Conservation (phyloP, 129 eudicot species). For the Gnaphalium uliginosum region DNA sequence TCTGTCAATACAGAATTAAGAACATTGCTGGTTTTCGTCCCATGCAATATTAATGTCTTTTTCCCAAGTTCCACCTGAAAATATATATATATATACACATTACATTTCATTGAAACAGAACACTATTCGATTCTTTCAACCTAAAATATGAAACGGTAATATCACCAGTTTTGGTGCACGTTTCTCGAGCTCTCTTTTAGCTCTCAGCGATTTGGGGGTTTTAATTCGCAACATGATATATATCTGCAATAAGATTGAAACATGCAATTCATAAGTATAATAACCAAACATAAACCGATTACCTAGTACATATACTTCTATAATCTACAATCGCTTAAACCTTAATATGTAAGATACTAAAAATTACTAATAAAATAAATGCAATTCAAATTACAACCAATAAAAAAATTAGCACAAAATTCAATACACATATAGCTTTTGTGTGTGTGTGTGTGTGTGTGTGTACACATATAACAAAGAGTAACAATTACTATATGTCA, state of each 20-base stretch:
- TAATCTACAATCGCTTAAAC: no score
- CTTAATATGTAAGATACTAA: no score
- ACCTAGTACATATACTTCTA: no score
- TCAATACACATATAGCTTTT: no score
- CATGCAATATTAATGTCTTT: slow-evolving; percentile 84
- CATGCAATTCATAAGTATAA: slow-evolving; percentile 9
- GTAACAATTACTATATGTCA: no score
- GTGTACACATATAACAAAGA: no score
- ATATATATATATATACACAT: background rate
- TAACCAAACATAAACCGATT: background rate
- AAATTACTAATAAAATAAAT: no score
- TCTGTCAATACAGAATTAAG: slow-evolving; percentile 72
- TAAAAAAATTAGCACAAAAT: no score
- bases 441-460: no score
- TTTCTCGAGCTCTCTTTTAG: slow-evolving; percentile 76
- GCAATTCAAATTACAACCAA: no score
- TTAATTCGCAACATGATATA: slow-evolving; percentile 64
- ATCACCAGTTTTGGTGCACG: slow-evolving; percentile 90
- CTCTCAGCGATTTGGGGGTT: slow-evolving; percentile 73
- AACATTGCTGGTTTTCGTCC: slow-evolving; percentile 79
- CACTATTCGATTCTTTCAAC: background rate
- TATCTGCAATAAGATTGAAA: slow-evolving; percentile 19
- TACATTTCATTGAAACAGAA: background rate
- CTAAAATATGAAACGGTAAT: background rate
- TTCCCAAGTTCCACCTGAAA: slow-evolving; percentile 83